Conservation (phyloP, 2,329 filamentous ascomycete genomes). For the Colletotrichum phormii region DNA sequence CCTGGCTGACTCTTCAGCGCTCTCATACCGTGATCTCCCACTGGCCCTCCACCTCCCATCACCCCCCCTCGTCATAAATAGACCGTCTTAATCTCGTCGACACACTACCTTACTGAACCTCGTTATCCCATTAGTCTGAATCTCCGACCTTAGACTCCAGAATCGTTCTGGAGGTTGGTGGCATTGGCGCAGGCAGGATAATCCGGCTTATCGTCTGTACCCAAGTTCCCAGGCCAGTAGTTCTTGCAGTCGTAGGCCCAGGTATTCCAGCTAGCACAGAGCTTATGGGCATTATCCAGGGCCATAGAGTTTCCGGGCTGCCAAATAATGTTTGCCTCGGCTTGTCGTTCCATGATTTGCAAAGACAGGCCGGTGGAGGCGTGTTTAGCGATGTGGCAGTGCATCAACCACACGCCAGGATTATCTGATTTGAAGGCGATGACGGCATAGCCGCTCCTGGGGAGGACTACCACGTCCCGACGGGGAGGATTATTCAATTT, state of each 20-base stretch:
- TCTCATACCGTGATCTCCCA: background rate
- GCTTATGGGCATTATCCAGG: background rate
- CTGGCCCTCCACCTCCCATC: fast-evolving
- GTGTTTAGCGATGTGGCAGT: constrained; percentile 63
- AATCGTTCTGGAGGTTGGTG: constrained; percentile 12
- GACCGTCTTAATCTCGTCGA: too few species aligned
- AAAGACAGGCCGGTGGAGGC: constrained; percentile 43
- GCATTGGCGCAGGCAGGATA: constrained; percentile 12
- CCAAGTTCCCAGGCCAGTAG: constrained; percentile 16
- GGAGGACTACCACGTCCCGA: constrained; percentile 62
- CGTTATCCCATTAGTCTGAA: too few species aligned
- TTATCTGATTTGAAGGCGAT: constrained; percentile 62
- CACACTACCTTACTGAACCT: background rate
- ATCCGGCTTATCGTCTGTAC: background rate
- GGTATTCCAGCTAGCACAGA: constrained; percentile 25
- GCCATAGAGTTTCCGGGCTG: constrained; percentile 2
- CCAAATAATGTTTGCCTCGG: constrained; percentile 12
- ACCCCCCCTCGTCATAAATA: background rate
- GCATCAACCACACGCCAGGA: constrained; percentile 61
- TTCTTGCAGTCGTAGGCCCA: constrained; percentile 32
- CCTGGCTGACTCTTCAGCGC: background rate
- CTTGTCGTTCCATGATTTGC: constrained; percentile 20
- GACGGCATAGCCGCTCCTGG: constrained; percentile 55
- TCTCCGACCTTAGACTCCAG: background rate
- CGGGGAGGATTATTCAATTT: constrained; percentile 55